Conservation (phyloP, 2,329 filamentous ascomycete species). For the Fusarium caatingaense region DNA sequence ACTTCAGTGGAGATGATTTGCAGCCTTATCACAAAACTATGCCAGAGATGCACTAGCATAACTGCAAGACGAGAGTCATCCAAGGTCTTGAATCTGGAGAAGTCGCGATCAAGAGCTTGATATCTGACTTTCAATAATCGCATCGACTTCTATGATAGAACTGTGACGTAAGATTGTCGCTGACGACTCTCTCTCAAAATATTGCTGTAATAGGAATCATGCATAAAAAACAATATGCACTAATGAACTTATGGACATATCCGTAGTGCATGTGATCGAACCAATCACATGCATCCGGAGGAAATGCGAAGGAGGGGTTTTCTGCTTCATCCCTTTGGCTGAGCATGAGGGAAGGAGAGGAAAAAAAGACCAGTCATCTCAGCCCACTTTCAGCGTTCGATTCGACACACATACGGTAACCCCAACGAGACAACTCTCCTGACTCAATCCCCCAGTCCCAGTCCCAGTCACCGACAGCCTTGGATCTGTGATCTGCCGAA, state of each 20-base stretch:
- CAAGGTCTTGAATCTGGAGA: not conserved
- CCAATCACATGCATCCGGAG: not conserved
- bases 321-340: not conserved
- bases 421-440: not conserved
- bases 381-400: not conserved
- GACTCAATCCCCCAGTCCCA: not conserved
- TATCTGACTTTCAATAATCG: rapidly evolving
- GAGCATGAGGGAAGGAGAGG: not conserved
- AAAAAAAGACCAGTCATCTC: not conserved
- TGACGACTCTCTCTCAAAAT: not conserved
- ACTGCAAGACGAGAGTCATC: not conserved
- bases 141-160: rapidly evolving
- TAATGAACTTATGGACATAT: not conserved
- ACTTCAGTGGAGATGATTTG: not conserved
- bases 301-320: not conserved
- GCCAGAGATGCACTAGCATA: not conserved
- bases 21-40: not conserved
- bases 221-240: not conserved
- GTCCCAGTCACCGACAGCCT: not conserved
- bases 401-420: not conserved
- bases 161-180: not conserved
- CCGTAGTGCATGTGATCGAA: not conserved
- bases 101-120: rapidly evolving
- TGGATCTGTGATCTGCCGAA: not conserved
- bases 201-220: not conserved